Evolutionary conservation across 2,329 filamentous ascomycete genomes (phyloP), one percentile per base, ranked within the genome.

Genomic region (Fusarium cyanostomum): DNA sequence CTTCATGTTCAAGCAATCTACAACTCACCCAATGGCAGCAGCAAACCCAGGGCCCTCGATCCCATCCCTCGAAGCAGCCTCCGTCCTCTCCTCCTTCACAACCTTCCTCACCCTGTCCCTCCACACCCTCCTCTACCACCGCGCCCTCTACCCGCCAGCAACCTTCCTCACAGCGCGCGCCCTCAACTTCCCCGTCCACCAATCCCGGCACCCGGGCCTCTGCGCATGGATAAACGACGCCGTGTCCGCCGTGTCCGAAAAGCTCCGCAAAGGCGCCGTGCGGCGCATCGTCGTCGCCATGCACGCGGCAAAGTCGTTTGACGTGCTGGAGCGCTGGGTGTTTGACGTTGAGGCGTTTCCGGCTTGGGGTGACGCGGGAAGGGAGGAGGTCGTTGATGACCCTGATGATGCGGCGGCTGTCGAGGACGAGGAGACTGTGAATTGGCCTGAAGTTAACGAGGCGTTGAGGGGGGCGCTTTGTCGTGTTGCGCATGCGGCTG

Each of bases 161-260:
- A 92, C 92, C 31, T 97, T 97, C 78, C 85, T 94, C 56, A 87
- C 89, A 37, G 86, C 89, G 34, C 86, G 90, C 64, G 92, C 92
- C 70, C 94, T 94, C 82, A 93, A 94, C 78, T 88, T 92, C 56
- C 85, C 92, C 27, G 90, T 96, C 41, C 89, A 91, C 70, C 93
- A 97, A 74, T 94, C 88, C 59, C 90, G 93, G 56, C 93, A 97
- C 76, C 92, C 94, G 0, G 86, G 86, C 68, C 90, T 97, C 64
- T 96, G 92, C 82, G 81, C 87, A 70, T 97, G 94, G 91, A 88
- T 97, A 76, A 86, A 84, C 72, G 91, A 95, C 74, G 92, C 93
- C 66, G 86, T 95, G 37, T 80, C 87, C 62, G 90, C 92, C 31
- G 85, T 93, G 18, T 82, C 86, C 58, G 81, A 80, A 4, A 90